Percentiles rank a stretch among this genome's conserved stretches.
Evolutionary conservation across 2,329 filamentous ascomycete species (phyloP).

Genomic region (Pseudofabraea citricarpa): DNA sequence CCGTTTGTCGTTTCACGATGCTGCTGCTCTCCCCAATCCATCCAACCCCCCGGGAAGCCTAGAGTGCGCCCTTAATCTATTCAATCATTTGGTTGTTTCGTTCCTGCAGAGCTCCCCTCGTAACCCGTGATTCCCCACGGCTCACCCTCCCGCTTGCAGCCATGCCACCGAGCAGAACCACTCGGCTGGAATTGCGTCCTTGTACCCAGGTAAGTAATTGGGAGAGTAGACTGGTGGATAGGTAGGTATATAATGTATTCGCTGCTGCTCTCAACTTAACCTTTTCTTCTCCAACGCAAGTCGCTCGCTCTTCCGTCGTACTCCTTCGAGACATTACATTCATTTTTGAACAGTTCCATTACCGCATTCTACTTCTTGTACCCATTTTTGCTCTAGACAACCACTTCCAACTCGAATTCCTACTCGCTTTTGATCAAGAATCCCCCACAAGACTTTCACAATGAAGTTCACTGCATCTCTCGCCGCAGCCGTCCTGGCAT

Average conservation of each 20-base stretch:
- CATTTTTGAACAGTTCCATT: background rate
- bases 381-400: background rate
- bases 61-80: background rate
- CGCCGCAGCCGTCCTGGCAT: conserved; percentile 14
- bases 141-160: background rate
- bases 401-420: background rate
- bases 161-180: background rate
- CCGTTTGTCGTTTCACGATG: too few relatives aligned
- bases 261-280: background rate
- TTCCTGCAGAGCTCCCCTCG: background rate
- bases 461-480: conserved; percentile 21
- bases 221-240: background rate
- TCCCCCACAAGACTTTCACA: conserved; percentile 1
- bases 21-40: too few relatives aligned
- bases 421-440: background rate
- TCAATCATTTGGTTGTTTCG: background rate
- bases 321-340: conserved; percentile 2
- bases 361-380: background rate
- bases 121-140: too few relatives aligned
- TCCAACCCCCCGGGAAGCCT: too few relatives aligned
- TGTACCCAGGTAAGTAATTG: too few relatives aligned
- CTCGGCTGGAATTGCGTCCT: background rate
- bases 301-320: background rate
- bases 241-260: background rate
- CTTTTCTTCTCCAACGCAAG: conserved; percentile 1